Conservation (phyloP, 1,139 yeast genomes). For the Trichomonascaceae sp. region DNA sequence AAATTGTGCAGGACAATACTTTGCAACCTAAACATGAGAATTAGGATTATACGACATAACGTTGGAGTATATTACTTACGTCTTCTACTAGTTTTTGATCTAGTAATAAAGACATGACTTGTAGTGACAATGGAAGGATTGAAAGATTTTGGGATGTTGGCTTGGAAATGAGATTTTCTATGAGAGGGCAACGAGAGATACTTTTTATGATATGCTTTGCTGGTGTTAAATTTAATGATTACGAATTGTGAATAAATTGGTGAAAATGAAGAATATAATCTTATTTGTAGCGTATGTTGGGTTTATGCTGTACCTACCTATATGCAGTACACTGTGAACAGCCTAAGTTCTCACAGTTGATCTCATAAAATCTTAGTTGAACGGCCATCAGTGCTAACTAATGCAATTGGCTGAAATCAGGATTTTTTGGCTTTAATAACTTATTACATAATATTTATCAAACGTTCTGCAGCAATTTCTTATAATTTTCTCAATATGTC, state of each 20-base stretch:
- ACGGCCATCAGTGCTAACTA: no score
- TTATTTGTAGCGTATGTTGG: neutral
- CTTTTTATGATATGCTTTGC: neutral
- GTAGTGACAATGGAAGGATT: neutral
- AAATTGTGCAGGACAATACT: constrained; percentile 59
- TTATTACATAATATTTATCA: no score
- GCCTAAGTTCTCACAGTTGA: no score
- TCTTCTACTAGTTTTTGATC: constrained; percentile 54
- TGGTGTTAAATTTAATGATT: neutral
- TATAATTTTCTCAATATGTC: no score
- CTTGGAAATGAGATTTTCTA: no score
- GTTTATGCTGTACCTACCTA: neutral
- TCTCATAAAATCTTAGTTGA: neutral
- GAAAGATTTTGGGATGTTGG: neutral
- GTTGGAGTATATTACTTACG: constrained; percentile 27
- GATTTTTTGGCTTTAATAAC: no score
- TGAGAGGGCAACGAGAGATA: no score
- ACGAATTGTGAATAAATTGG: neutral
- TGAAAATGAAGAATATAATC: neutral
- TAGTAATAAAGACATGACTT: constrained; percentile 39
- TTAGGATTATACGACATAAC: neutral
- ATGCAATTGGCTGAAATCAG: no score
- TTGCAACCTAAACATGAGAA: constrained; percentile 45
- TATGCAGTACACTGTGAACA: no score
- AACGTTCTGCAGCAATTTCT: no score